phyloP scores from a whole-genome alignment of 805 yeast species.

The Yarrowia sp. region DNA sequence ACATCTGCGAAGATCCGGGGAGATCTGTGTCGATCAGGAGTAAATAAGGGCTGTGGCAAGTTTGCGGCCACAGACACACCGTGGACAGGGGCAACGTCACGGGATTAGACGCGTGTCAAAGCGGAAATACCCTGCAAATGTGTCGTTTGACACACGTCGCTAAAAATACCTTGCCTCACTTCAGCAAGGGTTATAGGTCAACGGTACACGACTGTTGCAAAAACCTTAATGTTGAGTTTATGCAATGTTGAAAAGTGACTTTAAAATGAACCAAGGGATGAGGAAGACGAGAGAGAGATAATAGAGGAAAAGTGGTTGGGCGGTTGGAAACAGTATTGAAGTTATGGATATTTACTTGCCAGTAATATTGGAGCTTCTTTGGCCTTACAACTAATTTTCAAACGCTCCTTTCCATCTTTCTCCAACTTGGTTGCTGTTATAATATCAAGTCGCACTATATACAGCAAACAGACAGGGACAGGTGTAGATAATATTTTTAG shows the following conservation, averaged over 20 bases:
- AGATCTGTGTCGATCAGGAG: constrained; percentile 27
- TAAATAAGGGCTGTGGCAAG: neutral
- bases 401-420: too few relatives aligned
- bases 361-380: too few relatives aligned
- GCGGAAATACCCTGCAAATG: neutral
- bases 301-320: too few relatives aligned
- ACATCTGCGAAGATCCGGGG: constrained; percentile 11
- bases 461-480: neutral
- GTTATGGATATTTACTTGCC: too few relatives aligned
- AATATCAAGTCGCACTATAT: neutral
- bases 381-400: too few relatives aligned
- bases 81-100: too few relatives aligned
- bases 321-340: too few relatives aligned
- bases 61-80: neutral
- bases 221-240: neutral
- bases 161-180: constrained; percentile 9
- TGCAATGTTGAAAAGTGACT: neutral
- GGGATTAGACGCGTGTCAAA: too few relatives aligned
- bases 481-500: neutral
- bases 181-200: constrained; percentile 12
- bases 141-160: neutral
- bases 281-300: neutral
- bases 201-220: neutral
- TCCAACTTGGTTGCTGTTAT: neutral
- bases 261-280: neutral